phyloP scores from a whole-genome alignment of 805 yeast species.

The Candida nitratophila region DNA sequence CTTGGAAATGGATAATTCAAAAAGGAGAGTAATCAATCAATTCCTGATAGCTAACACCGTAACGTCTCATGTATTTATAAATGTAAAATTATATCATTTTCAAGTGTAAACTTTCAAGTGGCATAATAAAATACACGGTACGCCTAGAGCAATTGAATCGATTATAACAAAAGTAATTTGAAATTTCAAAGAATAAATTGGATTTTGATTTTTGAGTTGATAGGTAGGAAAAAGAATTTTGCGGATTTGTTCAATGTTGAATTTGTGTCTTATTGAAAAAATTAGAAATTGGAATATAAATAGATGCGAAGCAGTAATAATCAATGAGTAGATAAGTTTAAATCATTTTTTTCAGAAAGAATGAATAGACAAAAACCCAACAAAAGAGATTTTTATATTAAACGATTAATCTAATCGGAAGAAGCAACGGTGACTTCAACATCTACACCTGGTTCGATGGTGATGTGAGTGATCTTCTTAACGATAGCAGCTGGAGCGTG shows the following conservation, averaged over 20 bases:
- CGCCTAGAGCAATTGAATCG: constrained; percentile 52
- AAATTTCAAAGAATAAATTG: background rate
- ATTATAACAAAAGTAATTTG: constrained; percentile 4
- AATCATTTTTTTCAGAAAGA: background rate
- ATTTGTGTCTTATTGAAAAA: no score
- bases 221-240: no score
- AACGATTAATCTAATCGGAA: constrained; percentile 6
- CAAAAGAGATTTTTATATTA: background rate
- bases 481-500: constrained; percentile 92
- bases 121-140: constrained; percentile 40
- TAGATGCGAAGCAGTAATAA: no score
- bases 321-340: no score
- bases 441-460: constrained; percentile 99
- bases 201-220: no score
- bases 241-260: no score
- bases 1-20: background rate
- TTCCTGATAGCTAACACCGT: constrained; percentile 57
- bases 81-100: constrained; percentile 6
- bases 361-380: background rate
- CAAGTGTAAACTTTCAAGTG: constrained; percentile 19
- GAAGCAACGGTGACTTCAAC: constrained; percentile 90
- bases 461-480: constrained; percentile 94
- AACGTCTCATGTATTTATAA: constrained; percentile 38
- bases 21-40: constrained; percentile 19
- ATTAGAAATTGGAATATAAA: no score